These are phyloP conservation scores for Trichoderma parareesei DNA, from an alignment of 495 filamentous ascomycete species.

Conservation along the genomic window DNA sequence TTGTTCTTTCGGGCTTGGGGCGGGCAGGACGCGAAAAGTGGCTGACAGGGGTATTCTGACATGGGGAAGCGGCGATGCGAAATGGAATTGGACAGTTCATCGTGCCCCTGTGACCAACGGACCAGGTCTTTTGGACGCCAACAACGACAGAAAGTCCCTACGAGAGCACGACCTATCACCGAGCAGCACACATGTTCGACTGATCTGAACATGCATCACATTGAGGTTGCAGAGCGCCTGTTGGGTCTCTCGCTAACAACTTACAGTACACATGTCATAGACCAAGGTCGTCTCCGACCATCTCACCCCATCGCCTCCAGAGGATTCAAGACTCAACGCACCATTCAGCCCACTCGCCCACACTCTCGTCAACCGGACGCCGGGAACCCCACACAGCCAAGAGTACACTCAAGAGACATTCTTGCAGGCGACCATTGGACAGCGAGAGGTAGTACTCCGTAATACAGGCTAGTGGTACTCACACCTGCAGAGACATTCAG, in stretches of 20 bases:
- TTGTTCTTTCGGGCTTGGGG: neutral
- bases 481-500: too few relatives aligned
- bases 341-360: neutral
- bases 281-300: neutral
- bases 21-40: neutral
- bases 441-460: neutral
- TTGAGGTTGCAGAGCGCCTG: neutral
- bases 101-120: neutral
- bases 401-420: neutral
- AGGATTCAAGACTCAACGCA: neutral
- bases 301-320: neutral
- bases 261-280: too few relatives aligned
- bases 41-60: slow-evolving; percentile 2
- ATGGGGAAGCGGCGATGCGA: neutral
- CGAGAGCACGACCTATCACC: neutral
- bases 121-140: neutral
- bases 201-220: neutral
- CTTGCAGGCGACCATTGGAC: neutral
- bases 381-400: neutral
- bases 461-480: neutral
- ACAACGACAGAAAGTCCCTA: neutral
- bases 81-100: slow-evolving; percentile 4
- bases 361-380: neutral
- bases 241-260: neutral
- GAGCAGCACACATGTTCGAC: neutral